phyloP scores from a whole-genome alignment of 2,329 filamentous ascomycete species.

The Phyllosticta ampelicida region DNA sequence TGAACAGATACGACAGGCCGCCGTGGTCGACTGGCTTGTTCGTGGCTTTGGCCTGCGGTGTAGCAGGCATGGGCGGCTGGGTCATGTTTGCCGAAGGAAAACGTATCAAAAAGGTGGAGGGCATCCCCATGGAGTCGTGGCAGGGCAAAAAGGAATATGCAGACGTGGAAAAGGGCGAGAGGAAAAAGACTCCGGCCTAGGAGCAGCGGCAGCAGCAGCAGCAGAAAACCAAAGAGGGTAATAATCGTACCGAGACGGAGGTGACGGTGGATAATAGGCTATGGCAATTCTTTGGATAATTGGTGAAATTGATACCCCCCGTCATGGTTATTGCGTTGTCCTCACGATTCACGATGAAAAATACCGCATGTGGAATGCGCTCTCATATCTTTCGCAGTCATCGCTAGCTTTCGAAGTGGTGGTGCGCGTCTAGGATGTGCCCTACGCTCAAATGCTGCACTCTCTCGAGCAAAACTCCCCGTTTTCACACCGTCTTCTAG shows the following conservation, averaged over 20 bases:
- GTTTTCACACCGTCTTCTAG: no score
- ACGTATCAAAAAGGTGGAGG: slow-evolving; percentile 28
- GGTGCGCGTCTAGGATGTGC: not conserved
- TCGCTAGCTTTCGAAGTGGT: no score
- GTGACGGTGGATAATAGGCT: not conserved
- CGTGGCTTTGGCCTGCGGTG: slow-evolving; percentile 61
- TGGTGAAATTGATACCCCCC: not conserved
- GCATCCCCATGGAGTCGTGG: slow-evolving; percentile 7
- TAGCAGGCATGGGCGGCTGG: slow-evolving; percentile 57
- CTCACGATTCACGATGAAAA: not conserved
- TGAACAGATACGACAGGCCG: slow-evolving; percentile 63
- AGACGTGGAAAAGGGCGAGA: not conserved
- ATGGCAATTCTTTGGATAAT: not conserved
- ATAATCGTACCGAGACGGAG: not conserved
- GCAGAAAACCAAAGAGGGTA: not conserved
- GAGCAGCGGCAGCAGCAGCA: not conserved
- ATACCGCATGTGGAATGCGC: not conserved
- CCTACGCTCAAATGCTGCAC: not conserved
- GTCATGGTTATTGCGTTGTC: not conserved
- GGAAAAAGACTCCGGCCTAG: not conserved
- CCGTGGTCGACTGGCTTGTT: slow-evolving; percentile 72
- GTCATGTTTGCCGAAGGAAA: slow-evolving; percentile 62
- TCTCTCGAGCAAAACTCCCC: no score
- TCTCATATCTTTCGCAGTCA: no score
- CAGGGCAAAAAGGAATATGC: not conserved